Evolutionary conservation across 1,284 basidiomycete genomes (phyloP), one percentile per base, ranked within the genome.

Genomic region (Pisolithus thermaeus): DNA sequence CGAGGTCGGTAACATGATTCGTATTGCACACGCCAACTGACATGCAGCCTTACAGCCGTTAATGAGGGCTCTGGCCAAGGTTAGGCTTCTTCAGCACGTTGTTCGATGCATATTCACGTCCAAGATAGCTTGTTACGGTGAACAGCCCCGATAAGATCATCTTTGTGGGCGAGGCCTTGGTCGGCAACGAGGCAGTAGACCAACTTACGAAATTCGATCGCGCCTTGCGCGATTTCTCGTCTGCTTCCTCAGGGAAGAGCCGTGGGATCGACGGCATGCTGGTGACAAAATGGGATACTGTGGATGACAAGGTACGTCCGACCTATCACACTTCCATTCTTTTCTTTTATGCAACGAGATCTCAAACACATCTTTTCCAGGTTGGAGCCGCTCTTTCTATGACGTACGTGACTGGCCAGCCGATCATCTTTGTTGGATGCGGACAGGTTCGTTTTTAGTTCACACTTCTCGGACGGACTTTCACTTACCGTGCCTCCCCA

Each of bases 21-120:
- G 35, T 25, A 37, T 18, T 28, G 30, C 12, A 28, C 46, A 35
- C 12, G 39, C 9, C 2, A 16, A 32, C 50, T 53, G 36, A 58
- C 27, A 9, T 52, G 43, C 18, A 48, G 25, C 39, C 23, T 47
- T 46, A 22, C 58, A 89, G 84, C 95, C 94, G 1, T 73, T 98
- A 52, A 98, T 98, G 94, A 83, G 92, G n/a, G 94, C 95, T 6
- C 77, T 98, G n/a, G 92, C 94, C 42, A 97, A 97, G 77, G 89
- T 89, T 56, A 54, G 66, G 55, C 36, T 22, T 55, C 44, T n/a
- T 36, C 32, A 35, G 22, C 37, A 27, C 39, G 28, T 49, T 42
- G 18, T 11, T 47, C 42, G 16, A 43, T 55, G 58, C 28, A 55
- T 52, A 16, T n/a, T 35, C n/a, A 46, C 40, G n/a, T 3, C n/a